phyloP scores from a whole-genome alignment of 148 eudicot genomes.

The Rhododendron henanense region DNA sequence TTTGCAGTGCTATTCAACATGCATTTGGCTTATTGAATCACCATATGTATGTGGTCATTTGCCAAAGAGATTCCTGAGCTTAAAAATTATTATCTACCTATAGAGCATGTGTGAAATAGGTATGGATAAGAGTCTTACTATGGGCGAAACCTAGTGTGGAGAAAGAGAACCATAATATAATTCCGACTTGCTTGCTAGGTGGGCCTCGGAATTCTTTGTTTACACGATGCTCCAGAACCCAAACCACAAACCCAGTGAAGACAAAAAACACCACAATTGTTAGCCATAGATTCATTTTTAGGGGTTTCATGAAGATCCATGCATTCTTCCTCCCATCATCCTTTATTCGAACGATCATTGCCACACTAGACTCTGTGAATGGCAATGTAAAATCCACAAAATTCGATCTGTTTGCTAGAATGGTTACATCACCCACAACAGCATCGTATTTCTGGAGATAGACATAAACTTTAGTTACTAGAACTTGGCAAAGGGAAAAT shows the following conservation, averaged over 20 bases:
- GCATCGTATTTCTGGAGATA: conserved; percentile 46
- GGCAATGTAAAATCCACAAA: conserved; percentile 65
- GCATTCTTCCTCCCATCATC: conserved; percentile 37
- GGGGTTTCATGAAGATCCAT: conserved; percentile 71
- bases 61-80: no score
- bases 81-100: no score
- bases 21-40: no score
- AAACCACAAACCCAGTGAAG: conserved; percentile 59
- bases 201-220: conserved; percentile 61
- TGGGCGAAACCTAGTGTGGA: conserved; percentile 69
- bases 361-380: conserved; percentile 57
- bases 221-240: conserved; percentile 71
- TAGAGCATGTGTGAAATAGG: not conserved
- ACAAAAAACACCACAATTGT: conserved; percentile 45
- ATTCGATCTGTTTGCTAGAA: conserved; percentile 25
- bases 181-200: conserved; percentile 49
- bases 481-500: not conserved
- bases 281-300: conserved; percentile 57
- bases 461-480: not conserved
- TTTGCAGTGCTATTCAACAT: not conserved
- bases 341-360: conserved; percentile 48
- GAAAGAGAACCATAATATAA: conserved; percentile 66
- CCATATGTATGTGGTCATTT: no score
- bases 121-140: conserved; percentile 33
- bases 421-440: conserved; percentile 4